Percentiles rank a stretch among this genome's conserved stretches.
These are phyloP conservation scores for Massospora cicadina DNA, from an alignment of 371 early-diverging fungal genomes.

Conservation along the genomic window DNA sequence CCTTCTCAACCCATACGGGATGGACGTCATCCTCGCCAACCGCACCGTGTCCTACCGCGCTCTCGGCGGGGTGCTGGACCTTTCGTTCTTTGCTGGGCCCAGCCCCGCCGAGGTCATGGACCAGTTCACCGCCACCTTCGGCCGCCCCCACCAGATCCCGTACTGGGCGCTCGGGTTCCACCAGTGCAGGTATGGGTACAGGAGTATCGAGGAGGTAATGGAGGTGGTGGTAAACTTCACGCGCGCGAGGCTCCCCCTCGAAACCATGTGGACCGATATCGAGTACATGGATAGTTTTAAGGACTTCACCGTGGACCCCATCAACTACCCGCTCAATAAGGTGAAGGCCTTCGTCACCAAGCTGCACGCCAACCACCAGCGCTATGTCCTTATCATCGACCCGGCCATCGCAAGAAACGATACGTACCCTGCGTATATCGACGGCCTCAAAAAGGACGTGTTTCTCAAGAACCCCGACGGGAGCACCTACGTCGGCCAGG, in stretches of 20 bases:
- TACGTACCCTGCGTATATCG: slow-evolving; percentile 24
- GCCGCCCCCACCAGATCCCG: slow-evolving; percentile 37
- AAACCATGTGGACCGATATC: slow-evolving; percentile 55
- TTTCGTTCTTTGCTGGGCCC: slow-evolving; percentile 41
- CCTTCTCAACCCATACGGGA: slow-evolving; percentile 46
- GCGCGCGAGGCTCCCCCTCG: slow-evolving; percentile 39
- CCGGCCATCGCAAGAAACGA: slow-evolving; percentile 26
- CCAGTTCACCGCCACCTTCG: slow-evolving; percentile 48
- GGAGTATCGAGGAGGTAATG: slow-evolving; percentile 30
- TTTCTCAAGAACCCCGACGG: slow-evolving; percentile 31
- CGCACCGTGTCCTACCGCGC: slow-evolving; percentile 37
- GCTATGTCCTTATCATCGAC: slow-evolving; percentile 30
- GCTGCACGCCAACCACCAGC: slow-evolving; percentile 22
- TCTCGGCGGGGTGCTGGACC: slow-evolving; percentile 46
- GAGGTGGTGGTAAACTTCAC: slow-evolving; percentile 27
- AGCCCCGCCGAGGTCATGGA: slow-evolving; percentile 34
- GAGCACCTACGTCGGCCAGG: slow-evolving; percentile 25
- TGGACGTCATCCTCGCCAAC: slow-evolving; percentile 40
- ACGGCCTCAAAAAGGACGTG: slow-evolving; percentile 23
- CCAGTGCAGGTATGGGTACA: slow-evolving; percentile 38
- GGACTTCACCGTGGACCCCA: slow-evolving; percentile 29
- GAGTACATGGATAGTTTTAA: slow-evolving; percentile 38
- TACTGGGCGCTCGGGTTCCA: slow-evolving; percentile 14
- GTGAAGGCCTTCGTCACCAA: slow-evolving; percentile 16
- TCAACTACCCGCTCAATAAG: slow-evolving; percentile 23